These are phyloP conservation scores for Haplosporangium gracile DNA, from an alignment of 192 early-diverging fungal species.

Conservation along the genomic window DNA sequence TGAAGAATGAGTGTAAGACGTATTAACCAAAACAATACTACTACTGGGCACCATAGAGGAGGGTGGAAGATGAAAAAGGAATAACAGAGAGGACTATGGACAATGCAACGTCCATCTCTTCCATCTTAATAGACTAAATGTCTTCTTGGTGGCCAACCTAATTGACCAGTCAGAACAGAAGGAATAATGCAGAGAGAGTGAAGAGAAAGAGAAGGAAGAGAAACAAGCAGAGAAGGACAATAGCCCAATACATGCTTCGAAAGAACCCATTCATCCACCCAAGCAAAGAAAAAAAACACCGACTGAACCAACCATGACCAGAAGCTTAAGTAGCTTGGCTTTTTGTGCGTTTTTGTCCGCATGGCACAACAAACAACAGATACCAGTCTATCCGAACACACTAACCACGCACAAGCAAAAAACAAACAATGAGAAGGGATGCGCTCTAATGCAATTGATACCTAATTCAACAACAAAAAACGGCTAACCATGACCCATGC, in stretches of 20 bases:
- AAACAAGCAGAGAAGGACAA: not conserved
- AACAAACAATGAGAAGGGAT: not conserved
- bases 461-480: not conserved
- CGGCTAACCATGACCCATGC: conserved; percentile 3
- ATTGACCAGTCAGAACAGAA: not conserved
- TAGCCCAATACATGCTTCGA: not conserved
- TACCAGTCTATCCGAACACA: not conserved
- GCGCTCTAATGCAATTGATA: conserved; percentile 1
- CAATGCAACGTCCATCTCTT: not conserved
- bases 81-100: not conserved
- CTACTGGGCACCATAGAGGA: not conserved
- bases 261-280: not conserved
- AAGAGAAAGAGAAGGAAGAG: not conserved
- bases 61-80: not conserved
- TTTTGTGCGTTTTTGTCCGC: conserved; percentile 2
- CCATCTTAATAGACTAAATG: not conserved
- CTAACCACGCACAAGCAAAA: not conserved
- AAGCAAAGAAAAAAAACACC: not conserved
- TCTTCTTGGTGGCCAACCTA: too few relatives aligned
- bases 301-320: not conserved
- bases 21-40: not conserved
- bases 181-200: not conserved
- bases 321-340: not conserved
- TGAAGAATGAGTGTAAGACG: not conserved
- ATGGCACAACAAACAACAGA: not conserved